Evolutionary conservation across 352 stramenopile species (phyloP).

Genomic region (Phytopythium ostracodes): DNA sequence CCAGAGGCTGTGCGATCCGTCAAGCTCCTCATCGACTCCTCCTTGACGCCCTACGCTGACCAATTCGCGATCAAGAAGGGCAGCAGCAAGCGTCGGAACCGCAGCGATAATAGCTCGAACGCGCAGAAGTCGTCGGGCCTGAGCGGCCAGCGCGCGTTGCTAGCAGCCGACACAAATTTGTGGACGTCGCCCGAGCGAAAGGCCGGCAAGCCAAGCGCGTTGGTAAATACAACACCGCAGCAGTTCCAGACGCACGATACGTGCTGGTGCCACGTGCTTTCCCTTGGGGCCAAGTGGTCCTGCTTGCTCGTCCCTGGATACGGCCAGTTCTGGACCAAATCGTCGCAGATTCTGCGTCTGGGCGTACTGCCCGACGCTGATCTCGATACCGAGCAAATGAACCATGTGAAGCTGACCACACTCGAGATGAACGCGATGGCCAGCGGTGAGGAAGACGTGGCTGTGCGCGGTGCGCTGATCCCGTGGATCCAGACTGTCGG

Average conservation of each 20-base stretch:
- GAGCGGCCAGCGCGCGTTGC: background rate
- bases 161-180: conserved; percentile 7
- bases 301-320: conserved; percentile 33
- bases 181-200: background rate
- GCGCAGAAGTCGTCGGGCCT: background rate
- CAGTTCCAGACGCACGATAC: conserved; percentile 8
- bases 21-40: background rate
- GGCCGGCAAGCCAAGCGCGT: background rate
- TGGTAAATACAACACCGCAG: background rate
- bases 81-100: background rate
- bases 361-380: background rate
- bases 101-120: background rate
- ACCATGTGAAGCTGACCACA: conserved; percentile 11
- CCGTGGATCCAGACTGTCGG: conserved; percentile 19
- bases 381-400: background rate
- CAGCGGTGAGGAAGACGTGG: conserved; percentile 8
- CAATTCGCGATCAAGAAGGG: background rate
- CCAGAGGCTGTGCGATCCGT: conserved; percentile 23
- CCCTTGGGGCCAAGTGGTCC: conserved; percentile 11
- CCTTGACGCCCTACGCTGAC: background rate
- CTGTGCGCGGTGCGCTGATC: conserved; percentile 12
- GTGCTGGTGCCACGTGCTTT: conserved; percentile 19
- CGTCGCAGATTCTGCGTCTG: conserved; percentile 3
- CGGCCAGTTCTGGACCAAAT: conserved; percentile 28
- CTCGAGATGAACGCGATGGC: conserved; percentile 31